A percentile compares a stretch with the other conserved stretches of the same genome.
phyloP scores from a whole-genome alignment of 2,329 filamentous ascomycete genomes.

The Stemphylium vesicarium region DNA sequence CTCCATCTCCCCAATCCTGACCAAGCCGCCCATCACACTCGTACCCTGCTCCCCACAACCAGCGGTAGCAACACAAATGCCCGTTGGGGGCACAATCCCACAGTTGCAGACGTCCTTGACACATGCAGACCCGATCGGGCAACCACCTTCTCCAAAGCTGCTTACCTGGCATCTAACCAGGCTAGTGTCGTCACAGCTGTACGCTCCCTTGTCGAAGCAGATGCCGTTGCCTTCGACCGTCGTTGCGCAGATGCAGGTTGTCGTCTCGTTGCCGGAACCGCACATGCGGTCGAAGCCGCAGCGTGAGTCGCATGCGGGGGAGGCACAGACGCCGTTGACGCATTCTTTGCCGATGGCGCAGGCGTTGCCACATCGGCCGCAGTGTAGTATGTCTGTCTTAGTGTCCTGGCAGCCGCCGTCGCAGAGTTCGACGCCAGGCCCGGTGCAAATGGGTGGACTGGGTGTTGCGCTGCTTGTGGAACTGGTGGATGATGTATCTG shows the following conservation, averaged over 20 bases:
- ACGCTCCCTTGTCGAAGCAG: constrained; percentile 36
- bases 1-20: constrained; percentile 21
- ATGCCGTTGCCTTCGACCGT: constrained; percentile 32
- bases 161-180: constrained; percentile 8
- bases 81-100: constrained; percentile 10
- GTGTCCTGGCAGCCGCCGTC: constrained; percentile 32
- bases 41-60: constrained; percentile 26
- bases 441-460: constrained; percentile 20
- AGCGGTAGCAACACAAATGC: constrained; percentile 28
- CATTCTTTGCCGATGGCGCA: constrained; percentile 34
- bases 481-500: constrained; percentile 1
- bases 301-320: constrained; percentile 35
- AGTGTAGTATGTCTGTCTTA: constrained; percentile 30
- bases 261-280: constrained; percentile 21
- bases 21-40: constrained; percentile 18
- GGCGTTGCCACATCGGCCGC: constrained; percentile 33
- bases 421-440: constrained; percentile 24
- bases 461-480: constrained; percentile 4
- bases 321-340: constrained; percentile 45
- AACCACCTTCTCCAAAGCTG: constrained; percentile 10
- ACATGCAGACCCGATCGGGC: constrained; percentile 25
- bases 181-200: constrained; percentile 17
- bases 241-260: constrained; percentile 37
- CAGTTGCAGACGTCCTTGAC: constrained; percentile 27
- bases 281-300: constrained; percentile 38